Evolutionary conservation across 768 basidiomycete species (phyloP), one percentile per base, ranked within the genome.

Genomic region (Rhodotorula diobovata): DNA sequence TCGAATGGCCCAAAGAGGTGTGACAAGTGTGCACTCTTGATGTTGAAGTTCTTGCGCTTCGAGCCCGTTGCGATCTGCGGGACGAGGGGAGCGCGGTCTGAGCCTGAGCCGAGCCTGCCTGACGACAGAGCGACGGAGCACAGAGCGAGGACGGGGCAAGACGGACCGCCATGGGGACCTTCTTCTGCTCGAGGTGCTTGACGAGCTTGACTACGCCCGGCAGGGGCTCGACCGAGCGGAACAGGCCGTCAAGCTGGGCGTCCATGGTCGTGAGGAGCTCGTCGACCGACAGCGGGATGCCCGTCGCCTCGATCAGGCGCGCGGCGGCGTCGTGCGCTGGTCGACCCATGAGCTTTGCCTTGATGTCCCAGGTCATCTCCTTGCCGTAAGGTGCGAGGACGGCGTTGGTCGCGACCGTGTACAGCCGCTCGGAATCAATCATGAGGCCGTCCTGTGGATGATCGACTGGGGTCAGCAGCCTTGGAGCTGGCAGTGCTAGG

Each of bases 121-220:
- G 45, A 23, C 20, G 55, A 5, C 20, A 23, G 46, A 28, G 46
- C 46, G 20, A 23, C 8, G 48, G 11, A 23, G 25, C 41, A 51
- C 54, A 21, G 32, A 34, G 39, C 3, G 41, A 43, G 41, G 41
- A 15, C 9, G 34, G 21, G 30, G 8, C n/a, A n/a, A 2, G 21
- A 57, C 64, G 63, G 45, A 93, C 84, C 25, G 88, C 89, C 69
- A 93, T 90, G 43, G 90, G 89, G 32, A 93, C 83, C 43, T 82
- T 79, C 79, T 90, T 85, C 66, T 82, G 81, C 70, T 85, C 84
- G 48, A 94, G 85, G 79, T 91, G 90, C 21, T 81, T 77, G n/a
- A 93, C 82, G 63, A 94, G 86, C 77, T 84, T 86, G 16, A 81
- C 73, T 30, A 85, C 87, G 34, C 91, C 91, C 0, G 90, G 91